Conservation (phyloP, 139 green algal species). For the Chlamydomonas asymmetrica region DNA sequence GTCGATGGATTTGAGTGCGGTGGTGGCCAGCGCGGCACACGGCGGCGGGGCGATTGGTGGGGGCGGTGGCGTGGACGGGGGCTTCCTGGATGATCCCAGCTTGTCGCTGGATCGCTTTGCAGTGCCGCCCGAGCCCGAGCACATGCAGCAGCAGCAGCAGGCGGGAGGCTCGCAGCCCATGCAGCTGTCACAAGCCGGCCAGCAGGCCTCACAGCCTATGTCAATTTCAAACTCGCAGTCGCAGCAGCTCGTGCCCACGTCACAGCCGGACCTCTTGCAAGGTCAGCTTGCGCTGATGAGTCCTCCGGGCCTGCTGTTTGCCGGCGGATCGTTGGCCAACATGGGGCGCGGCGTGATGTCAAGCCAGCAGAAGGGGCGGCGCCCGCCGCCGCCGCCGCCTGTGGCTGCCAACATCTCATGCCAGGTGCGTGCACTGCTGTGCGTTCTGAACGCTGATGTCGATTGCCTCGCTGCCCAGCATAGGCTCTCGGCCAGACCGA, state of each 20-base stretch:
- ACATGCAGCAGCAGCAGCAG: not conserved
- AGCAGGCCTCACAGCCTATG: not conserved
- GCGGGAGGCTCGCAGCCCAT: no score
- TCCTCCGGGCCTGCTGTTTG: not conserved
- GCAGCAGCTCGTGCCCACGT: not conserved
- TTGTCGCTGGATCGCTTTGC: constrained; percentile 59
- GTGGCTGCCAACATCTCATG: constrained; percentile 49
- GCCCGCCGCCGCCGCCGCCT: constrained; percentile 7
- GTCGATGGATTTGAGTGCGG: constrained; percentile 1
- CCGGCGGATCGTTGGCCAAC: not conserved
- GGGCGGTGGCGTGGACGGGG: not conserved
- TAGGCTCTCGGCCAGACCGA: no score
- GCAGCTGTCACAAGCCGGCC: no score
- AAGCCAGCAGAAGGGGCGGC: not conserved
- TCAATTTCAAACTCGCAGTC: not conserved
- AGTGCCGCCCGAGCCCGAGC: constrained; percentile 48
- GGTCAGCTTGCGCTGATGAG: not conserved
- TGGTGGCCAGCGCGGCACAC: not conserved
- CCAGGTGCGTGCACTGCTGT: constrained; percentile 33
- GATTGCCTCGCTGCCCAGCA: not conserved
- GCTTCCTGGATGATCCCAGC: constrained; percentile 29
- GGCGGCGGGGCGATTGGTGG: not conserved
- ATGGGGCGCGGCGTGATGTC: not conserved
- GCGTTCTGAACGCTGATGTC: not conserved
- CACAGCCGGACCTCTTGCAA: not conserved